A percentile compares a stretch with the other conserved stretches of the same genome.
Conservation (phyloP, 768 basidiomycete species). For the Kwoniella dendrophila region DNA sequence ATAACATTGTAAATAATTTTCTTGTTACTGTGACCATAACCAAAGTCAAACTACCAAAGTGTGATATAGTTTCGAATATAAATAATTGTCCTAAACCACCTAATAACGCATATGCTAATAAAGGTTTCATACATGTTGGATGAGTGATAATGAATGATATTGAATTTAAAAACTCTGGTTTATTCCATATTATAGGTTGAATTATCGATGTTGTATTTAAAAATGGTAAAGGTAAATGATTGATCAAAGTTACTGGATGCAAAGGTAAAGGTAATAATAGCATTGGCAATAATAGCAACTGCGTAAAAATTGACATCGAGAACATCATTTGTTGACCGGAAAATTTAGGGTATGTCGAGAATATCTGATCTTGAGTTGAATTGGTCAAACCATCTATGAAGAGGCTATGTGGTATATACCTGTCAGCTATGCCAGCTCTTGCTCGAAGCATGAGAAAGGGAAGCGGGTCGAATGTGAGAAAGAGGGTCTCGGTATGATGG, state of each 20-base stretch:
- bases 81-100: conserved; percentile 95
- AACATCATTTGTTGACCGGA: conserved; percentile 99
- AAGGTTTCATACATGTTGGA: conserved; percentile 70
- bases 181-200: conserved; percentile 25
- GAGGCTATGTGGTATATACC: conserved; percentile 63
- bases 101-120: conserved; percentile 81
- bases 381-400: conserved; percentile 90
- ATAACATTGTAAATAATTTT: conserved; percentile 96
- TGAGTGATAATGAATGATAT: conserved; percentile 75
- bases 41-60: conserved; percentile 55
- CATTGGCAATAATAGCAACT: conserved; percentile 69
- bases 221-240: conserved; percentile 59
- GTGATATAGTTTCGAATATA: conserved; percentile 81
- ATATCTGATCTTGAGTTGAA: conserved; percentile 96
- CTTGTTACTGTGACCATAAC: conserved; percentile 90
- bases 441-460: too few relatives aligned
- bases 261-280: conserved; percentile 62
- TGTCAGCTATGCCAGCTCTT: too few relatives aligned
- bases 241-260: conserved; percentile 70
- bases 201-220: conserved; percentile 7
- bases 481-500: background rate
- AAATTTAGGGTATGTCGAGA: conserved; percentile 68
- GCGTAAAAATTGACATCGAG: conserved; percentile 88
- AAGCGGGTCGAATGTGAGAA: too few relatives aligned
- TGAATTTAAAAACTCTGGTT: conserved; percentile 58